phyloP scores from a whole-genome alignment of 257 asterid species.

The Primulina tabacum region DNA sequence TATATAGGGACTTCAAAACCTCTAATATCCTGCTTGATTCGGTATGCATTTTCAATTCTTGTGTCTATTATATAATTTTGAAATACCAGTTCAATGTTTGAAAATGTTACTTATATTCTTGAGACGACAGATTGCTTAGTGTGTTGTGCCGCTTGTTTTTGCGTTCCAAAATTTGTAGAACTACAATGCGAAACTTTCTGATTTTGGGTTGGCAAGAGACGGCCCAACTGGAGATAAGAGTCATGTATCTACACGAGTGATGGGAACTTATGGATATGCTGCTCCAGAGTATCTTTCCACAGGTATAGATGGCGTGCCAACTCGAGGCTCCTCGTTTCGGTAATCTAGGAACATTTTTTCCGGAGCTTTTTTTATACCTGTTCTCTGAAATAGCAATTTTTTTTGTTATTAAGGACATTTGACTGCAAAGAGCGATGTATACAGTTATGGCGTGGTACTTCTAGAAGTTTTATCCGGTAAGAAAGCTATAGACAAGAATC shows the following conservation, averaged over 20 bases:
- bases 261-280: slow-evolving; percentile 73
- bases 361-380: neutral
- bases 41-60: slow-evolving; percentile 30
- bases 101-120: slow-evolving; percentile 1
- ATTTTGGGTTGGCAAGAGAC: slow-evolving; percentile 72
- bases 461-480: slow-evolving; percentile 62
- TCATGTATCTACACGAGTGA: slow-evolving; percentile 65
- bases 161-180: slow-evolving; percentile 35
- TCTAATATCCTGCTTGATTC: slow-evolving; percentile 73
- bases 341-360: neutral
- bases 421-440: slow-evolving; percentile 73
- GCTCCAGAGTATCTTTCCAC: slow-evolving; percentile 70
- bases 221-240: slow-evolving; percentile 76
- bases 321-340: neutral
- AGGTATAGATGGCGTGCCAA: slow-evolving; percentile 30
- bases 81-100: neutral
- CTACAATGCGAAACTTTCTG: slow-evolving; percentile 70
- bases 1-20: slow-evolving; percentile 78
- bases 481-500: slow-evolving; percentile 73
- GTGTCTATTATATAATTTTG: neutral
- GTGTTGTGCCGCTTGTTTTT: slow-evolving; percentile 3
- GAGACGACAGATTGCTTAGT: slow-evolving; percentile 15
- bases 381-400: neutral
- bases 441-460: slow-evolving; percentile 76
- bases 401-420: slow-evolving; percentile 47